Conservation (phyloP, 2,329 filamentous ascomycete genomes). For the Ophiocordyceps sinensis region DNA sequence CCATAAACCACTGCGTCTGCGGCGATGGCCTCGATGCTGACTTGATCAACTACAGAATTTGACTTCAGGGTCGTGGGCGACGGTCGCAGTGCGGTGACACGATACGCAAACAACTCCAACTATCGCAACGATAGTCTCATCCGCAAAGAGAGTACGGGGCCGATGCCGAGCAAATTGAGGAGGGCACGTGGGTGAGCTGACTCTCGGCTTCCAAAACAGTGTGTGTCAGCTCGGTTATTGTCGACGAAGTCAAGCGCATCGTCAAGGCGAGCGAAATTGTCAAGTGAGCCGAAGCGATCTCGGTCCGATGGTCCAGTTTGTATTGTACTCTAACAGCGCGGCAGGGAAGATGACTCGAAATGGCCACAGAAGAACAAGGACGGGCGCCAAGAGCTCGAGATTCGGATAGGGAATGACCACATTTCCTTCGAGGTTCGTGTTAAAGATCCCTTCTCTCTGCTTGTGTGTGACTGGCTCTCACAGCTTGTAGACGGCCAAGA, state of each 20-base stretch:
- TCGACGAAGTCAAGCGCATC: conserved; percentile 92
- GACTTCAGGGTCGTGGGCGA: conserved; percentile 89
- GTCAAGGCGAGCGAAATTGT: conserved; percentile 95
- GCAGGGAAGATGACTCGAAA: conserved; percentile 90
- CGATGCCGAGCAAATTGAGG: background rate
- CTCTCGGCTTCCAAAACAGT: conserved; percentile 38
- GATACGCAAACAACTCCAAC: conserved; percentile 99
- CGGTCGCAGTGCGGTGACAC: conserved; percentile 79
- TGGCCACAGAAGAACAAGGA: conserved; percentile 99
- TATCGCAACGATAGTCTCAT: conserved; percentile 98
- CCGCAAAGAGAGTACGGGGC: conserved; percentile 70
- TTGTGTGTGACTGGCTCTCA: background rate
- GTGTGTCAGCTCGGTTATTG: conserved; percentile 84
- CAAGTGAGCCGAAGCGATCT: conserved; percentile 46
- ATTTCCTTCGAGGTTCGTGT: conserved; percentile 82
- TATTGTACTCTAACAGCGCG: background rate
- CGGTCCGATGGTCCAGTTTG: background rate
- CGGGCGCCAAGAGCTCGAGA: conserved; percentile 90
- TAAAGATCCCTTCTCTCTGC: too few relatives aligned
- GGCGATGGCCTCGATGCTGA: background rate
- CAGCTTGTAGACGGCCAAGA: conserved; percentile 71
- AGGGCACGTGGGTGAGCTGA: conserved; percentile 3
- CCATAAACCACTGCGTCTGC: background rate
- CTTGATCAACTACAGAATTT: conserved; percentile 52
- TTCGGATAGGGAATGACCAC: conserved; percentile 83